These are phyloP conservation scores for Geotrichum histeridarum DNA, from an alignment of 1,139 yeast species.

Conservation along the genomic window DNA sequence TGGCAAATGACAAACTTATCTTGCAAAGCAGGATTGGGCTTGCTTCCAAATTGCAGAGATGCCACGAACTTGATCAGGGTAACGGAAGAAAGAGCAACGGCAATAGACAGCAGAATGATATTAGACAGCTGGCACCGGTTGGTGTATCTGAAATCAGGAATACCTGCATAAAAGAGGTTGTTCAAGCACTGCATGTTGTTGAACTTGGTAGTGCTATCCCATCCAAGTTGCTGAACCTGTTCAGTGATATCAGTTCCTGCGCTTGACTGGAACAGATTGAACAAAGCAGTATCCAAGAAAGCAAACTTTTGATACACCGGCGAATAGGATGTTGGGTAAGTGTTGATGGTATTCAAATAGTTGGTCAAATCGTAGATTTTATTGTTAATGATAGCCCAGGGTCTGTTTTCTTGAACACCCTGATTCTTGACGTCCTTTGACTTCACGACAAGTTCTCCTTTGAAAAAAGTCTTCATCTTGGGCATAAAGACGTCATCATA, in stretches of 20 bases:
- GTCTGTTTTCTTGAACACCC: constrained; percentile 25
- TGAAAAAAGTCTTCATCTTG: constrained; percentile 34
- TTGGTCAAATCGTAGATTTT: constrained; percentile 39
- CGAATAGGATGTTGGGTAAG: constrained; percentile 23
- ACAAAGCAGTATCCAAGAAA: constrained; percentile 36
- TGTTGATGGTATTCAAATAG: constrained; percentile 34
- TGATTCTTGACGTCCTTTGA: constrained; percentile 26
- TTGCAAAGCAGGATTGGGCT: constrained; percentile 37
- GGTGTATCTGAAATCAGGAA: constrained; percentile 38
- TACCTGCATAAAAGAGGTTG: constrained; percentile 35
- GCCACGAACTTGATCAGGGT: constrained; percentile 40
- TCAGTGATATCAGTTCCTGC: constrained; percentile 38
- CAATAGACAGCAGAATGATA: constrained; percentile 38
- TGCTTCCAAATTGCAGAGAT: constrained; percentile 38
- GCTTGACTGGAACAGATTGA: constrained; percentile 29
- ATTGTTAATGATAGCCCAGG: constrained; percentile 35
- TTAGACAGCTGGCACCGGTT: constrained; percentile 41
- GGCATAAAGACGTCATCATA: constrained; percentile 37
- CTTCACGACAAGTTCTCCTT: constrained; percentile 40
- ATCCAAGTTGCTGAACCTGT: constrained; percentile 31
- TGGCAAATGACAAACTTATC: constrained; percentile 42
- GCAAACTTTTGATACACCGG: constrained; percentile 29
- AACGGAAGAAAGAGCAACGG: constrained; percentile 38
- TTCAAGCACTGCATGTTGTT: constrained; percentile 37
- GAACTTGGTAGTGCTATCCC: constrained; percentile 29